Base-by-base conservation (phyloP, 108 stramenopile species). In the Stephanodiscus minutulus region DNA sequence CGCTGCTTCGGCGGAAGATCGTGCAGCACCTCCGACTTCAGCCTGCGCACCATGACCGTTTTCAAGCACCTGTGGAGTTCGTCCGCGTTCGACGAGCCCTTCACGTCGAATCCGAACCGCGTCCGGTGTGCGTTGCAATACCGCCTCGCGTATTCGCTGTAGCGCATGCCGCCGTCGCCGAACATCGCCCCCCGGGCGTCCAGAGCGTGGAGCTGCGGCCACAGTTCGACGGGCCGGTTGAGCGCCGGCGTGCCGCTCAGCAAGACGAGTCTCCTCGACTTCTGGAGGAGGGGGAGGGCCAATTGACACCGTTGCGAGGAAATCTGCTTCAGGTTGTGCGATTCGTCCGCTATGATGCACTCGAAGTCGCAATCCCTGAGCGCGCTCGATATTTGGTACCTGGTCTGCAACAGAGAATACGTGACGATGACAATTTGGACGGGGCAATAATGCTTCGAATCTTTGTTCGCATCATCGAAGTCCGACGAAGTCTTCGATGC, bases 181-280 rank as follows among this genome's bases (percentile, higher is more conserved):
- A 90, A 90, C 20, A 87, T 60, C 46, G 73, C 76, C 2, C 75
- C 81, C n/a, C 29, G 39, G 0, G 91, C 86, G 35, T 86, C 83
- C 12, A 97, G 58, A 0, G 82, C 83, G 39, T 88, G 70, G 2
- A 97, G 57, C 76, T 97, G 97, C 7, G 92, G 77, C 82, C 81
- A 96, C 12, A 97, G 64, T 74, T 97, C 97, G 11, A 92, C 84
- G 13, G 97, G 97, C 9, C 95, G 82, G 20, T 93, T 92, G 25
- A 97, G 64, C 3, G 96, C 94, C 1, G 97, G 97, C 10, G 97
- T 97, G 24, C 97, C 97, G 17, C 86, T 88, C 1, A 97, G 75
- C 22, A 97, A 66, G 2, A 94, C 62, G 9, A 94, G 66, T 17
- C 94, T 80, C 56, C 77, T 85, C 1, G 96, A 86, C 5, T 28